Evolutionary conservation across 139 green algal genomes (phyloP), one percentile per base, ranked within the genome.

Genomic region (Helicosporidium sp.): DNA sequence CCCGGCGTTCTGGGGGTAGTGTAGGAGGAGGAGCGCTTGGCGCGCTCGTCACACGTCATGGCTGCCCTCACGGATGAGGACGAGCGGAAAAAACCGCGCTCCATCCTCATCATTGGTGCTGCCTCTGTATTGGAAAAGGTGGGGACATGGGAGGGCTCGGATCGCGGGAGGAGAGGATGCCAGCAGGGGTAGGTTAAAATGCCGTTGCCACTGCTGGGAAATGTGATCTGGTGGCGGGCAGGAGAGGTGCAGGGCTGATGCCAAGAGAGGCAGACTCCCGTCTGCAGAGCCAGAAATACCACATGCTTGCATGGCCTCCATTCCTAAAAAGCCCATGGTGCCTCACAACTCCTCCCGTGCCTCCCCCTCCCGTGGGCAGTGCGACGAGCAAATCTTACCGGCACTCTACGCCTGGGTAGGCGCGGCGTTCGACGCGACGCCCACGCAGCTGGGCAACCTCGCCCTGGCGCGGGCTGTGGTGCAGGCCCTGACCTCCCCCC

Each of bases 381-480:
- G 65, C 10, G 74, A 84, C 33, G 75, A 84, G 57, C 58, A 75
- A 48, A 70, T 82, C 27, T 54, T 89, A 7, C 78, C 78, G 15
- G 78, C 78, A 1, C 59, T 91, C 15, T 92, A 91, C 46, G 55
- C 62, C n/a, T 72, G 55, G 34, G 46, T 86, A 15, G 79, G 74
- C 8, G 52, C 43, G 18, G 65, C 65, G 1, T 64, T 84, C 7
- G 16, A 54, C 15, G 76, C 76, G 26, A 76, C 61, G 3, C 80
- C 80, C 1, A 64, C 65, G 0, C 53, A 83, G 57, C 65, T 86
- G 22, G 77, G 77, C 22, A 60, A 60, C 24, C 51, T 87, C 26
- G 85, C 77, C 1, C 56, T 85, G 5, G 69, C 50, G 49, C 49
- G 77, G 3, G 70, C 73, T 0, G 49, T 87, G 39, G 61, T 79